Evolutionary conservation across 2,329 filamentous ascomycete genomes (phyloP).

Genomic region (Aspergillus nomiae): DNA sequence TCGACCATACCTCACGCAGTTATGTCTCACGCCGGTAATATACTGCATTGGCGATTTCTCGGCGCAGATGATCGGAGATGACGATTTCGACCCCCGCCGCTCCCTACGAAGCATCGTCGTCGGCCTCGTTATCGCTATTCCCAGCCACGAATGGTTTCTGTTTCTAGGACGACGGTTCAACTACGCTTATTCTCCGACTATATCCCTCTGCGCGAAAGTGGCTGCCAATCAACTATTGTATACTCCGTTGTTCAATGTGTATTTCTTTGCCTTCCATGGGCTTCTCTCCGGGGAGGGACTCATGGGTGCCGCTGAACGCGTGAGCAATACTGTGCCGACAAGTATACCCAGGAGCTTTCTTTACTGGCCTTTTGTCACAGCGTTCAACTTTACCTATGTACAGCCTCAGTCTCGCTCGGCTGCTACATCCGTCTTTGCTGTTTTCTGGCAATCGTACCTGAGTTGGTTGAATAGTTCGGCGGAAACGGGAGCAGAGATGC

Average conservation of each 20-base stretch:
- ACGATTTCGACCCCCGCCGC: constrained; percentile 2
- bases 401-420: not conserved
- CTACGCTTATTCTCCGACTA: not conserved
- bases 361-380: constrained; percentile 3
- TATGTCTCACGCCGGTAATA: constrained; percentile 4
- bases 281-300: constrained; percentile 1
- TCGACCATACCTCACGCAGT: not conserved
- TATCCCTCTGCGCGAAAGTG: not conserved
- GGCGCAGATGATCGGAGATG: not conserved
- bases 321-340: not conserved
- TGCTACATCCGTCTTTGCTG: not conserved
- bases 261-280: constrained; percentile 1
- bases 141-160: constrained; percentile 4
- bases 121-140: constrained; percentile 3
- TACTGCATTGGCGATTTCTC: not conserved
- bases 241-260: constrained; percentile 4
- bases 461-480: constrained; percentile 5
- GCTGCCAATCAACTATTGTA: not conserved
- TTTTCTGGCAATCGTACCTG: constrained; percentile 4
- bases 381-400: constrained; percentile 3
- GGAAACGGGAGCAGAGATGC: not conserved
- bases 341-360: constrained; percentile 5
- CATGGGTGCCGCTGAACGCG: not conserved
- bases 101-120: not conserved
- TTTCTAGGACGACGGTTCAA: constrained; percentile 6